Evolutionary conservation across 2,329 filamentous ascomycete genomes (phyloP), one percentile per base, ranked within the genome.

Genomic region (Penicillium hordei): DNA sequence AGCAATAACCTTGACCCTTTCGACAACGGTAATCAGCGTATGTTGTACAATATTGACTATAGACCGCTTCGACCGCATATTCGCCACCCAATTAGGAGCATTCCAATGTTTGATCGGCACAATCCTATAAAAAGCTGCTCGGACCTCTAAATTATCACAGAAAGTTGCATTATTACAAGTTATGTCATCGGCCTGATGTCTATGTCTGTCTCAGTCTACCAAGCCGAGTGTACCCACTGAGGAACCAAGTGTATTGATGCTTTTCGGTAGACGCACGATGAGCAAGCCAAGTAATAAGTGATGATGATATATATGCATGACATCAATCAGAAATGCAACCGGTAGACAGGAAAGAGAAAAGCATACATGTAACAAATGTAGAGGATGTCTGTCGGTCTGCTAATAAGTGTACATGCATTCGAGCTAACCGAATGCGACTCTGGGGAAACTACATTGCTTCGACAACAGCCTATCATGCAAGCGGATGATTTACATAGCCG

Each of bases 81-180:
- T 76, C 61, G 86, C 85, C 25, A 84, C 87, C 55, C 79, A 86
- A 67, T 76, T 86, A 44, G 85, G 84, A 17, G 84, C 83, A 7
- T 60, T 79, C 15, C 81, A 88, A 66, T 85, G 83, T 67, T 67
- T 81, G 4, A 43, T 88, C 27, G 87, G 86, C 8, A 83, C 83
- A 1, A 75, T 79, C 39, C 77, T 89, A 1, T 86, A 89, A 68
- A 77, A 81, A 25, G 79, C 82, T 21, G 83, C 86, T 17, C 78
- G 81, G 59, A 81, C 49, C 72, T 85, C 19, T 74, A 76, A 13
- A 83, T 86, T 84, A 85, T 81, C 67, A 78, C 79, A 55, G 78
- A 81, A 8, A 83, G 86, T 0, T 82, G 86, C 27, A 71, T 81
- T 53, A 69, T 82, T 39, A 79, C 78, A 15, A 80, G 81, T 13